phyloP scores from a whole-genome alignment of 164 flowering plant genomes.

The Warburgia ugandensis region DNA sequence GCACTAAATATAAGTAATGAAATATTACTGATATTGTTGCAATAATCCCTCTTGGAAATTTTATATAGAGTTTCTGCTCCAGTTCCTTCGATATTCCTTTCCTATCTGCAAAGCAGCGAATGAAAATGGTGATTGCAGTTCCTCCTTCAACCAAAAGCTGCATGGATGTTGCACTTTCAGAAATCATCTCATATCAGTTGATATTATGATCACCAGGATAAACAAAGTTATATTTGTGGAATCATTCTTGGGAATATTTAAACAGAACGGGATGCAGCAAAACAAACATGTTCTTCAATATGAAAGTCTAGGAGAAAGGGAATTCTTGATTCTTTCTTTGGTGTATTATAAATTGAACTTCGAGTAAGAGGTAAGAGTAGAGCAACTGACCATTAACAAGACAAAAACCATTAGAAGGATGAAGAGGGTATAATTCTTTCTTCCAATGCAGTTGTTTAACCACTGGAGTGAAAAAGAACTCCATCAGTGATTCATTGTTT shows the following conservation, averaged over 20 bases:
- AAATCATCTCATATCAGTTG: neutral
- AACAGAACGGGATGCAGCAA: too few species aligned
- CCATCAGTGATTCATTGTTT: too few species aligned
- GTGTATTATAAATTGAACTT: neutral
- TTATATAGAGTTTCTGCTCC: conserved; percentile 33
- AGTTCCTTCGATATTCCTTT: conserved; percentile 64
- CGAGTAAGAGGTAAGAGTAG: neutral
- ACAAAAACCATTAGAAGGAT: conserved; percentile 73
- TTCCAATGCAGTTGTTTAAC: conserved; percentile 94
- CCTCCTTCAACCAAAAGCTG: conserved; percentile 89
- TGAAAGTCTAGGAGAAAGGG: too few species aligned
- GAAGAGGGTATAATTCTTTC: conserved; percentile 84
- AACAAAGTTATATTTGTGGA: neutral
- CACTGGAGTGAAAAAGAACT: conserved; percentile 49
- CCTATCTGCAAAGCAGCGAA: conserved; percentile 77
- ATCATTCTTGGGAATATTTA: too few species aligned
- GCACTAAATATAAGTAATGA: neutral
- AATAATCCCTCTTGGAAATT: conserved; percentile 74
- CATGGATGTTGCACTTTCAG: conserved; percentile 1
- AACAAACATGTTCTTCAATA: too few species aligned
- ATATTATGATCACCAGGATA: neutral
- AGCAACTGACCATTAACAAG: conserved; percentile 63
- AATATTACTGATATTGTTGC: conserved; percentile 66
- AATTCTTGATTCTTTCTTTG: too few species aligned
- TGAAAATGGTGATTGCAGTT: conserved; percentile 69